Evolutionary conservation across 164 flowering plant genomes (phyloP), one percentile per base, ranked within the genome.

Genomic region (Nymphaea colorata): DNA sequence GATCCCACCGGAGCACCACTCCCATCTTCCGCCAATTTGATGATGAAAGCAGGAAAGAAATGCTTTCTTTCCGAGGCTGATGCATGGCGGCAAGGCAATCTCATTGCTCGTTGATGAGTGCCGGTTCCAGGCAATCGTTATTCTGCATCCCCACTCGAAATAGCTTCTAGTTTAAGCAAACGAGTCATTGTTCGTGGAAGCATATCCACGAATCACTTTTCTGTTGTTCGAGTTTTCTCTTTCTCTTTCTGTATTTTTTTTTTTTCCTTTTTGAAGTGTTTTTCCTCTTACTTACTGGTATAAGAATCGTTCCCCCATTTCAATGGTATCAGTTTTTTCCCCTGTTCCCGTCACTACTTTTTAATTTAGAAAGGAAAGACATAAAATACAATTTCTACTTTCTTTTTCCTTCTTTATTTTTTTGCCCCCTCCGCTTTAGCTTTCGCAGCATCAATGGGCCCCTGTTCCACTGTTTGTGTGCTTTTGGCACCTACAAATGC

Each of bases 401-500:
- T 51, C 55, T 51, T 51, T 51, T 51, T 51, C 55, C n/a, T n/a
- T n/a, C n/a, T n/a, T 25, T 25, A 25, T 25, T 25, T 25, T 25
- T 25, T 25, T 25, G 36, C 36, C 36, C 36, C 36, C 36, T 25
- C 36, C 36, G 36, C 36, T 25, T 25, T 51, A 51, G 57, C 57
- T 51, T 51, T 51, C 57, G 8, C 57, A 51, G 57, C 57, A 51
- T 51, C 57, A 51, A 51, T 51, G 57, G 57, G 57, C 57, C 57
- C 57, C 12, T 15, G 14, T 51, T 51, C 57, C 57, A 51, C 57
- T 5, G 15, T 51, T 51, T 51, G 57, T 8, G 57, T 51, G 57
- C 57, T 76, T 83, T 80, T 61, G 42, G 45, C 67, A 36, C 70
- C 84, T 81, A 79, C 68, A 83, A 79, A 78, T 79, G 76, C 80